Evolutionary conservation across 345 rosid species (phyloP), one percentile per base, ranked within the genome.

Genomic region (Ricinus communis): DNA sequence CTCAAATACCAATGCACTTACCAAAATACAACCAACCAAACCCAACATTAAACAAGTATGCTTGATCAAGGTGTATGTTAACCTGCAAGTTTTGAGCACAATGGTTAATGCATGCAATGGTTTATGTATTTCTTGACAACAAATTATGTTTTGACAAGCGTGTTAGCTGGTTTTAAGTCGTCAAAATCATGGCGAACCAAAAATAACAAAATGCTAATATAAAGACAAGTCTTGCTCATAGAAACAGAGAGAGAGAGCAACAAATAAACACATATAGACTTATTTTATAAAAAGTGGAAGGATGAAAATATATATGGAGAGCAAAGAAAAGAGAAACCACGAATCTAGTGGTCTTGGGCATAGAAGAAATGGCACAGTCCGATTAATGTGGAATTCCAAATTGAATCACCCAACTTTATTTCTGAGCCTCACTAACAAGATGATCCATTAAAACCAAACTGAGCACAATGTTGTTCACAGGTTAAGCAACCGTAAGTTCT

Each of bases 61-160:
- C 70, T 57, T 57, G n/a, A 27, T 6, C 65, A 33, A 55, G 70
- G 47, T 57, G 65, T 66, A 45, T 31, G 19, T 5, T 65, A n/a
- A 65, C 76, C 65, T 72, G 65, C 70, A 55, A 65, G 22, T 55
- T 72, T 72, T 31, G 12, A 72, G 45, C 70, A 55, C 54, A 50
- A 27, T n/a, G 64, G 57, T 65, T 33, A 71, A 72, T 45, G 43
- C n/a, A 28, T 19, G 60, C 46, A 41, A 53, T 12, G 62, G 27
- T n/a, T 27, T 25, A 51, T 43, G n/a, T n/a, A n/a, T n/a, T n/a
- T n/a, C n/a, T n/a, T n/a, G n/a, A 33, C 38, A 61, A 45, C 75
- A 71, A 19, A 49, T 40, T 31, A 60, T 43, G 59, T 30, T 16
- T 62, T 63, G 43, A 30, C 31, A 51, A 14, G 51, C 5, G 18